Evolutionary conservation across 306 rosid genomes (phyloP).

Genomic region (Mimosa bimucronata): DNA sequence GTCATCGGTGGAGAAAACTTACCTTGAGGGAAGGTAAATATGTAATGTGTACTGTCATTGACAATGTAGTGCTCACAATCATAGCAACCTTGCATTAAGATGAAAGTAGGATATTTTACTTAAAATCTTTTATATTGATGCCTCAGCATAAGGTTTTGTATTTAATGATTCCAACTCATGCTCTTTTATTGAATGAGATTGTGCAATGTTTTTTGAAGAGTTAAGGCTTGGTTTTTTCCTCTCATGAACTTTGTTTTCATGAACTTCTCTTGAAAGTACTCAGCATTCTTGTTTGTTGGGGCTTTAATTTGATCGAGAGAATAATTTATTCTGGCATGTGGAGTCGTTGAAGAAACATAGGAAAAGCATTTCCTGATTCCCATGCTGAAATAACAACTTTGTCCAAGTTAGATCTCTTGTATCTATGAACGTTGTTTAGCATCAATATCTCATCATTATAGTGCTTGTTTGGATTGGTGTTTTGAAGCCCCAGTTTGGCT

Average conservation of each 20-base stretch:
- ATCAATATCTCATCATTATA: background rate
- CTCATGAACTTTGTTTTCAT: background rate
- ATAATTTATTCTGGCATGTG: background rate
- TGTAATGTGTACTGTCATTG: constrained; percentile 16
- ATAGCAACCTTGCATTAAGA: background rate
- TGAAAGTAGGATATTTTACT: background rate
- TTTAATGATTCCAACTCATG: background rate
- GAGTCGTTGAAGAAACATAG: background rate
- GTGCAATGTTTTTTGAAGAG: background rate
- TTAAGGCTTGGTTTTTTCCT: background rate
- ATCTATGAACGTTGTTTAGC: background rate
- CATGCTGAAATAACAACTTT: background rate
- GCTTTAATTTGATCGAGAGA: background rate
- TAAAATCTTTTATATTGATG: background rate
- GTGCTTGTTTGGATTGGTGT: too few species aligned
- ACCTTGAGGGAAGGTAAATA: constrained; percentile 53
- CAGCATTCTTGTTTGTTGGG: background rate
- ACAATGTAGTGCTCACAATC: constrained; percentile 9
- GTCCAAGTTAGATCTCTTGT: background rate
- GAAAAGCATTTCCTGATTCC: background rate
- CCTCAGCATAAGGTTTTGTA: constrained; percentile 6
- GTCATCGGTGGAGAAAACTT: constrained; percentile 42
- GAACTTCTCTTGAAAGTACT: background rate
- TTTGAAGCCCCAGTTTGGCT: too few species aligned
- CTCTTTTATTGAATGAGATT: background rate